Conservation (phyloP, 495 filamentous ascomycete species). For the Trichoderma virens region DNA sequence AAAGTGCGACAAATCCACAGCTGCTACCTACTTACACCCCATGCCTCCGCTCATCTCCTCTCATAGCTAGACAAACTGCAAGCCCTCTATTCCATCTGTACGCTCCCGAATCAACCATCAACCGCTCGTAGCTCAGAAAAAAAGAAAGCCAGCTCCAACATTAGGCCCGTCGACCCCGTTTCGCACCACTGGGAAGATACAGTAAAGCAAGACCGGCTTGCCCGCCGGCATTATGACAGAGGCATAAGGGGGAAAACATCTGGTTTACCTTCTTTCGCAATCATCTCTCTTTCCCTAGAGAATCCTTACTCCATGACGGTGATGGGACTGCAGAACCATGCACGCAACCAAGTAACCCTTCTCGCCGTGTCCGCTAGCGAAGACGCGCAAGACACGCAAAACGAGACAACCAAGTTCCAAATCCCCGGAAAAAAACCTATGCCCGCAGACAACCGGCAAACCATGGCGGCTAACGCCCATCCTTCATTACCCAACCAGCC, state of each 20-base stretch:
- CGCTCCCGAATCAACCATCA: slow-evolving; percentile 5
- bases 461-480: background rate
- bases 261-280: slow-evolving; percentile 7
- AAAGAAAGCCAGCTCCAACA: slow-evolving; percentile 8
- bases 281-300: slow-evolving; percentile 7
- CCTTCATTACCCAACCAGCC: background rate
- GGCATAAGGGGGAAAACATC: slow-evolving; percentile 5
- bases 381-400: background rate
- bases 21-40: slow-evolving; percentile 4
- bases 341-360: slow-evolving; percentile 6
- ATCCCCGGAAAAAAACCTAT: background rate
- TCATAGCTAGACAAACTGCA: slow-evolving; percentile 6
- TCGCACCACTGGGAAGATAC: slow-evolving; percentile 11
- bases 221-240: slow-evolving; percentile 9
- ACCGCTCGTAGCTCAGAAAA: slow-evolving; percentile 8
- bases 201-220: slow-evolving; percentile 13
- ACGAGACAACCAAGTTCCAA: slow-evolving; percentile 3
- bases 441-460: background rate
- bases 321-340: slow-evolving; percentile 7
- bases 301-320: slow-evolving; percentile 9
- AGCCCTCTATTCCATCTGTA: slow-evolving; percentile 8
- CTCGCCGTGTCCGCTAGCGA: background rate
- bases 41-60: background rate
- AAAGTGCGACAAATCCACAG: slow-evolving; percentile 5
- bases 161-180: slow-evolving; percentile 10